Evolutionary conservation across 148 eudicot genomes (phyloP).

Genomic region (Pharnaceum exiguum): DNA sequence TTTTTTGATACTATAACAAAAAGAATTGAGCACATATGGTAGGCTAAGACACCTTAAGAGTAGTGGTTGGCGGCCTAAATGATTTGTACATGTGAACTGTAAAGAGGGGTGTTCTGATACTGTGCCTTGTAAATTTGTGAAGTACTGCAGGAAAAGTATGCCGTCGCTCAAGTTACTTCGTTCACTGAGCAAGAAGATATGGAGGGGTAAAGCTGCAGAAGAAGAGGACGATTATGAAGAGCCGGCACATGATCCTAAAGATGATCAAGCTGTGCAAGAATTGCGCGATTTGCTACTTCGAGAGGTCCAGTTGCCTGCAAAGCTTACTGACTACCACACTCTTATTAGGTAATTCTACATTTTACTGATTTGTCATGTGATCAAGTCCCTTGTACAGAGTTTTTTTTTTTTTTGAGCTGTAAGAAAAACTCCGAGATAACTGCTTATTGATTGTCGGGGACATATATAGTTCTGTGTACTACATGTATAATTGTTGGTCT

Average conservation of each 20-base stretch:
- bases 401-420: background rate
- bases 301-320: conserved; percentile 22
- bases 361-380: background rate
- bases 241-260: conserved; percentile 27
- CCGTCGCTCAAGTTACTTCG: conserved; percentile 18
- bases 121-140: too few relatives aligned
- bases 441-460: too few relatives aligned
- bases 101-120: too few relatives aligned
- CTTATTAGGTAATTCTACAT: conserved; percentile 33
- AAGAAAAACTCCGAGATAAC: too few relatives aligned
- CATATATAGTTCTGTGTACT: too few relatives aligned
- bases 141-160: too few relatives aligned
- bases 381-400: background rate
- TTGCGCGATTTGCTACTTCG: conserved; percentile 39
- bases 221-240: conserved; percentile 20
- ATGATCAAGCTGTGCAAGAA: conserved; percentile 36
- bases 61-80: too few relatives aligned
- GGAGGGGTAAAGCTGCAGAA: conserved; percentile 3
- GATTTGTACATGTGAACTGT: too few relatives aligned
- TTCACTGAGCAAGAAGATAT: conserved; percentile 14
- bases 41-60: too few relatives aligned
- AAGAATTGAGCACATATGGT: too few relatives aligned
- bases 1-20: too few relatives aligned
- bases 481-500: background rate
- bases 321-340: conserved; percentile 43